phyloP scores from a whole-genome alignment of 129 eudicot species.

The Lonicera japonica region DNA sequence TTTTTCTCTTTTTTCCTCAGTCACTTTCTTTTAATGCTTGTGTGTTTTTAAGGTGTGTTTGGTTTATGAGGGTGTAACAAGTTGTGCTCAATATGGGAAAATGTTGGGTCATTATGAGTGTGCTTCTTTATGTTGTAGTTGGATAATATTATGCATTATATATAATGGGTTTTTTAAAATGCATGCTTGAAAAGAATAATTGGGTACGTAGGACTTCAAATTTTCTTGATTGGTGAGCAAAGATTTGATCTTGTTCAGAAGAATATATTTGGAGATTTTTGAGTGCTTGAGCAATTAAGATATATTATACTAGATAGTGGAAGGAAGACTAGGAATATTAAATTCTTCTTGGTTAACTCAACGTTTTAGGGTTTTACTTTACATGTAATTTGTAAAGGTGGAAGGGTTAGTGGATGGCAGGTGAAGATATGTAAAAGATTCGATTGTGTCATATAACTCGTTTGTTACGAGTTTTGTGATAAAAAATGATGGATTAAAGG shows the following conservation, averaged over 20 bases:
- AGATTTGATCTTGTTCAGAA: conserved; percentile 26
- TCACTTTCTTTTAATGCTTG: conserved; percentile 12
- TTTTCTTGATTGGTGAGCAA: conserved; percentile 14
- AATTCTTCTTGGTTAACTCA: conserved; percentile 46
- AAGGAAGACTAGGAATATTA: conserved; percentile 7
- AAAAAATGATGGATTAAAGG: neutral
- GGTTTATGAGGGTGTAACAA: conserved; percentile 4
- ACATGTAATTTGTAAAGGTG: conserved; percentile 2
- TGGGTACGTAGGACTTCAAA: neutral
- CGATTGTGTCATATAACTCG: conserved; percentile 11
- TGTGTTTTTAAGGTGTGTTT: conserved; percentile 37
- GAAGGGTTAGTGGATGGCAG: conserved; percentile 41
- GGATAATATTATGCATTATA: neutral
- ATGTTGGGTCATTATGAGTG: neutral
- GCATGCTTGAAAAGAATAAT: conserved; percentile 5
- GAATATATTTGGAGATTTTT: conserved; percentile 12
- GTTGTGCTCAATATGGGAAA: conserved; percentile 4
- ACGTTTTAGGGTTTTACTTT: conserved; percentile 30
- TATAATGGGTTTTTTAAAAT: neutral
- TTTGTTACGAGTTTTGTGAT: conserved; percentile 5
- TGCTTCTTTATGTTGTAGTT: neutral
- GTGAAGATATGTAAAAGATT: conserved; percentile 35
- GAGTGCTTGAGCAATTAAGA: neutral
- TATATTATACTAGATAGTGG: neutral
- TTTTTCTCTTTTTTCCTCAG: conserved; percentile 16